Evolutionary conservation across 192 early-diverging fungal genomes (phyloP), one percentile per base, ranked within the genome.

Genomic region (Powellomyces hirtus): DNA sequence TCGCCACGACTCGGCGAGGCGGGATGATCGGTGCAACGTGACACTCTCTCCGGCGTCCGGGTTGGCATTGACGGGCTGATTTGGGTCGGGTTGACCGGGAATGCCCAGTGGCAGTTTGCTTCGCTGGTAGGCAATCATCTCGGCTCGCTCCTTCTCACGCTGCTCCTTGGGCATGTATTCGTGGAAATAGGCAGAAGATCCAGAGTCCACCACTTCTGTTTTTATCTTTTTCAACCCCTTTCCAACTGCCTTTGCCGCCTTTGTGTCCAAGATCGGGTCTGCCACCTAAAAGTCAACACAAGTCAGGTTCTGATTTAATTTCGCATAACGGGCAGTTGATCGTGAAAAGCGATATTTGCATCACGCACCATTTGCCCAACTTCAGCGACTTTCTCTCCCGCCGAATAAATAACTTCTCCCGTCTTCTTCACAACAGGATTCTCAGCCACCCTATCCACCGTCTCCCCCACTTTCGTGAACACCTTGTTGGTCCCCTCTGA

Each of bases 1-100:
- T 30, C 86, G 83, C 97, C 97, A 99, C 71, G 86, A 87, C 79
- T 90, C 90, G 74, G 92, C 92, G 87, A 90, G 89, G 62, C 84
- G 86, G 56, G 91, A 87, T 61, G 92, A 88, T 83, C 93, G 89
- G 81, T 96, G 92, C 42, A 95, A 63, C 14, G 94, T 89, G 42
- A 95, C 85, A 38, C 86, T 83, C 42, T 60, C 22, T 24, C 80
- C 74, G 51, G 81, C 80, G 14, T 84, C 71, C 0, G 69, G 60
- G 49, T 82, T 71, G 26, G 77, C 71, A 10, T 66, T 31, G 27
- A 82, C 76, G 24, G 58, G 37, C 1, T 75, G 70, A 31, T 74
- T 57, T 1, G 62, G 68, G 70, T 78, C 55, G 5, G 61, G 45
- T 2, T 58, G 62, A 35, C 70, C 70, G 27, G 70, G 64, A 26